Percentiles rank a stretch among this genome's conserved stretches.
Evolutionary conservation across 2,329 filamentous ascomycete species (phyloP).

Genomic region (Penicillium italicum): DNA sequence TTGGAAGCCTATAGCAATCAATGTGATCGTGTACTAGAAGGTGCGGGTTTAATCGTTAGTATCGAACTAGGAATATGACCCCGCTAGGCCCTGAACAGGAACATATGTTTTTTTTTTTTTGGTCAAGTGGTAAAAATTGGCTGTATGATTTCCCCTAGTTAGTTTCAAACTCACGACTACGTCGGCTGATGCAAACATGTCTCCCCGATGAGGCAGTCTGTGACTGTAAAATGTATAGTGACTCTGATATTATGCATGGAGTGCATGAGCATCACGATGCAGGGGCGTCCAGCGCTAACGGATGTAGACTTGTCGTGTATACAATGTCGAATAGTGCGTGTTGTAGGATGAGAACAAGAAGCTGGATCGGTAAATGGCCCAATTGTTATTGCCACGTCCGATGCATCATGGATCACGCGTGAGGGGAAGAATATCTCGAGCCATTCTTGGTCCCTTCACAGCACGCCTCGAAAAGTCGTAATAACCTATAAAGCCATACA

Average conservation of each 20-base stretch:
- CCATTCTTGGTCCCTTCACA: neutral
- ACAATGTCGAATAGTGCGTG: constrained; percentile 1
- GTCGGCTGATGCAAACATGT: neutral
- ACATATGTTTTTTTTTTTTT: no score
- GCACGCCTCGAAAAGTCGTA: neutral
- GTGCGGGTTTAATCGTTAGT: neutral
- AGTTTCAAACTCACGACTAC: neutral
- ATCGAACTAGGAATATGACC: no score
- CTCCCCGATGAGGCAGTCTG: neutral
- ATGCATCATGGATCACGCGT: neutral
- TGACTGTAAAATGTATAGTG: neutral
- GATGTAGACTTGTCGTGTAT: neutral
- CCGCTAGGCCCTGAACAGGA: no score
- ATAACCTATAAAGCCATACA: constrained; percentile 4
- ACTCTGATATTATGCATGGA: constrained; percentile 3
- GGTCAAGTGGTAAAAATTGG: no score
- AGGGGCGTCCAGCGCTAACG: neutral
- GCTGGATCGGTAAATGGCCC: no score
- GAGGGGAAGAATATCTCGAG: neutral
- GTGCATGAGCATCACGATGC: neutral
- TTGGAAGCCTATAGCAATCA: neutral
- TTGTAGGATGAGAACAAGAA: neutral
- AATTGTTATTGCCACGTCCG: constrained; percentile 6
- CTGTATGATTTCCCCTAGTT: no score
- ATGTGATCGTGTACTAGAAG: neutral